These are phyloP conservation scores for Colletotrichum tamarilloi DNA, from an alignment of 2,329 filamentous ascomycete genomes.

Conservation along the genomic window DNA sequence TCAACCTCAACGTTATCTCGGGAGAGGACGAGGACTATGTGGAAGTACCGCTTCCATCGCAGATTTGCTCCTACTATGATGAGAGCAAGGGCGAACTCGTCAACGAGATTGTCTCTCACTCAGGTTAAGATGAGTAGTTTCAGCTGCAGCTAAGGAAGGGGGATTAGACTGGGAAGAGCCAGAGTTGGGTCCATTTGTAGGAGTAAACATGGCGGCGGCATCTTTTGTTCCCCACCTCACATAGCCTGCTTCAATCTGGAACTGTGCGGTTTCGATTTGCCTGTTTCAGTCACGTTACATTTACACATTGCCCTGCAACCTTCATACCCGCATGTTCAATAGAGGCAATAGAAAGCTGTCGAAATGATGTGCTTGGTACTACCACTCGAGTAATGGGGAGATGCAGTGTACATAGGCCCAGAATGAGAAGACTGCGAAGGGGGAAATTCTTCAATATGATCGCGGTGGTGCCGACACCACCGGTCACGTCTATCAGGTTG, in stretches of 20 bases:
- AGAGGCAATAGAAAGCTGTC: neutral
- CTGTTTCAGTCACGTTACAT: neutral
- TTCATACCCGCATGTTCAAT: neutral
- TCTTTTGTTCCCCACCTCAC: neutral
- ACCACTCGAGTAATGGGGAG: neutral
- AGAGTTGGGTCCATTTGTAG: neutral
- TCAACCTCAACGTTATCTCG: conserved; percentile 87
- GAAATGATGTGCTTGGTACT: neutral
- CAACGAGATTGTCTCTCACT: conserved; percentile 95
- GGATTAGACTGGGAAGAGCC: neutral
- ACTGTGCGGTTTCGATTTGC: neutral
- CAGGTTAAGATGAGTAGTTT: conserved; percentile 64
- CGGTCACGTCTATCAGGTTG: conserved; percentile 17
- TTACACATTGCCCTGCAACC: neutral
- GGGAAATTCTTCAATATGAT: neutral
- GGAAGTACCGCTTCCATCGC: conserved; percentile 88
- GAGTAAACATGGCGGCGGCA: neutral
- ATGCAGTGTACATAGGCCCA: neutral
- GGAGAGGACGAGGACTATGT: conserved; percentile 82
- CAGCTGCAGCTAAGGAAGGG: neutral
- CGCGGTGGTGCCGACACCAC: neutral
- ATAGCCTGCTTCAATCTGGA: neutral
- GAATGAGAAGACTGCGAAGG: neutral
- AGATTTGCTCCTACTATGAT: conserved; percentile 83
- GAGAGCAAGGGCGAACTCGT: conserved; percentile 78